Percentiles rank a stretch among this genome's conserved stretches.
Conservation (phyloP, 1,284 basidiomycete genomes). For the Heliocybe sulcata region DNA sequence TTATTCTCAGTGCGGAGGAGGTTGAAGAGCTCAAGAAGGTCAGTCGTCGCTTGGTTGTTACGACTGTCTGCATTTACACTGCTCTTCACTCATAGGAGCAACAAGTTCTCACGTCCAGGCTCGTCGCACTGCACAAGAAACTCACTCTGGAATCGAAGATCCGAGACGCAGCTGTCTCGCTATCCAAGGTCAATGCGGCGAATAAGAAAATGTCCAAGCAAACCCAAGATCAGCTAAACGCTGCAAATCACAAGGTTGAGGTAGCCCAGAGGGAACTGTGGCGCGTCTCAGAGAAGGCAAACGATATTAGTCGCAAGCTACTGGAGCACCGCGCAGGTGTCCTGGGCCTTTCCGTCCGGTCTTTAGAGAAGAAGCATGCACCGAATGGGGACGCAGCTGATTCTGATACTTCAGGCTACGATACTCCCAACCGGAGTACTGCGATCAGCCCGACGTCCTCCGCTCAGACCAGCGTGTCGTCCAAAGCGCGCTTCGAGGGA, state of each 20-base stretch:
- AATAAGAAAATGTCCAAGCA: slow-evolving; percentile 57
- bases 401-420: slow-evolving; percentile 41
- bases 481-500: slow-evolving; percentile 62
- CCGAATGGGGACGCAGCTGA: slow-evolving; percentile 21
- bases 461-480: slow-evolving; percentile 34
- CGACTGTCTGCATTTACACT: slow-evolving; percentile 4
- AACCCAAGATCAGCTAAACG: slow-evolving; percentile 63
- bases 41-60: slow-evolving; percentile 4
- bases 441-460: slow-evolving; percentile 46
- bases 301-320: slow-evolving; percentile 52
- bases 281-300: slow-evolving; percentile 52
- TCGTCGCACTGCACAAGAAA: slow-evolving; percentile 59
- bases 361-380: slow-evolving; percentile 53
- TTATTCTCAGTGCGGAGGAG: slow-evolving; percentile 76
- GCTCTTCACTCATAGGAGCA: slow-evolving; percentile 45
- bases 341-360: slow-evolving; percentile 61
- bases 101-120: slow-evolving; percentile 53
- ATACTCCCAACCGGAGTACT: slow-evolving; percentile 42
- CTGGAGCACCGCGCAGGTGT: slow-evolving; percentile 76
- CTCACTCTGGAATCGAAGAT: slow-evolving; percentile 73
- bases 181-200: slow-evolving; percentile 58
- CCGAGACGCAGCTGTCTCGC: slow-evolving; percentile 67
- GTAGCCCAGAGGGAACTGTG: slow-evolving; percentile 62
- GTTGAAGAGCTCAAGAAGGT: slow-evolving; percentile 92
- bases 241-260: slow-evolving; percentile 61